Evolutionary conservation across 768 basidiomycete genomes (phyloP), one percentile per base, ranked within the genome.

Genomic region (Mycena vitilis): DNA sequence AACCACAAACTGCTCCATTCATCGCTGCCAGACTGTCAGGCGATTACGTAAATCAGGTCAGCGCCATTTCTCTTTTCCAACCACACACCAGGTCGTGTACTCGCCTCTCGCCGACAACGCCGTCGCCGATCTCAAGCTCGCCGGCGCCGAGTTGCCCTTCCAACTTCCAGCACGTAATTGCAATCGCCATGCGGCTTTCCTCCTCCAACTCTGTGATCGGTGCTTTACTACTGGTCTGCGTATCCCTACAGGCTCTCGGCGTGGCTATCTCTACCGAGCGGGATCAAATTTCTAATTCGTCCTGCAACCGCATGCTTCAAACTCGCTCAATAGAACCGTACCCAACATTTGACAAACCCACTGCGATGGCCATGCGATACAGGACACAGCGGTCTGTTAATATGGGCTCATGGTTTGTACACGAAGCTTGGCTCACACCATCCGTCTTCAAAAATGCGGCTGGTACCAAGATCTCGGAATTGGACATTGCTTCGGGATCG

Each of bases 351-450:
- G 85, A 91, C 72, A 76, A 78, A 34, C 76, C 78, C n/a, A 78
- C 78, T 62, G 87, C 88, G 2, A 81, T 77, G 47, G 76, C 90
- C 4, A 89, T 84, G 71, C 85, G 89, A 8, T 91, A 91, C 70
- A 78, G 90, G 54, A 86, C 87, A 71, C 90, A 91, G 70, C 85
- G 86, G 60, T 82, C 85, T 8, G 90, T 91, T 18, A 91, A 92
- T 73, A 75, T 12, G 89, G 51, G 90, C 6, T 89, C 88, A 5
- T 89, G 88, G 89, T 88, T 92, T 73, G 89, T 91, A 8, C 86
- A 89, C 64, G 91, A 94, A 76, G 79, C 83, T 23, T 94, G 92
- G 91, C 91, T 93, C 88, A 86, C 86, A 1, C 89, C 90, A 5
- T 89, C 89, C 38, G 63, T 90, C 36, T 93, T 91, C 74, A 71